Evolutionary conservation across 768 basidiomycete species (phyloP), one percentile per base, ranked within the genome.

Genomic region (Baorangia bicolor): DNA sequence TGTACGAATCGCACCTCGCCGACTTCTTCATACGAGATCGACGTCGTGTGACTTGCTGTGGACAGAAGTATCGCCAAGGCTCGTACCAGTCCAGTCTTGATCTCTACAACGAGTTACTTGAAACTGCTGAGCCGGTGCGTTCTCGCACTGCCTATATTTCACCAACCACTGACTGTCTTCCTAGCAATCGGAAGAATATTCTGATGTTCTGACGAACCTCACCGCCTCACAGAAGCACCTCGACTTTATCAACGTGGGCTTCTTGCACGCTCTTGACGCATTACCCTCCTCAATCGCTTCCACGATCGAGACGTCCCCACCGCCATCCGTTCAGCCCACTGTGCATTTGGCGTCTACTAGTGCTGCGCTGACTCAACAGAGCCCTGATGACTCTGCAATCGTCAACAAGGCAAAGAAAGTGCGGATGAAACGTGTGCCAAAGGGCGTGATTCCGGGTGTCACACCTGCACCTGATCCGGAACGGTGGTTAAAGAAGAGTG

Each of bases 401-500:
- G 67, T 58, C 48, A 64, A 66, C 57, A 81, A 77, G 73, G 65
- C 57, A 54, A 78, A 72, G 73, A 82, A 81, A 68, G 78, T 81
- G 61, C 80, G 87, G 55, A 81, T 72, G 71, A 81, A 82, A 58
- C 85, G 90, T 66, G 78, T 92, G 18, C 90, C 91, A 14, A 77
- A 81, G 51, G 86, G 87, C n/a, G 86, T 92, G 21, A 71, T 85
- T 25, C 87, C 85, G 18, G 90, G 91, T 20, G 84, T 90, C 13
- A 91, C 90, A 5, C 90, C 90, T 28, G 79, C 84, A 18, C 91
- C 92, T 31, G 91, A 93, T 73, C 90, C 91, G 25, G 91, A 93
- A 69, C 77, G 91, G 58, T 93, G 91, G 91, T 69, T 93, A 56
- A 93, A 93, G 82, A 93, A 91, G 76, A 88, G 83, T 49, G 89